These are phyloP conservation scores for Naganishia sp. DNA, from an alignment of 1,284 basidiomycete species.

Conservation along the genomic window DNA sequence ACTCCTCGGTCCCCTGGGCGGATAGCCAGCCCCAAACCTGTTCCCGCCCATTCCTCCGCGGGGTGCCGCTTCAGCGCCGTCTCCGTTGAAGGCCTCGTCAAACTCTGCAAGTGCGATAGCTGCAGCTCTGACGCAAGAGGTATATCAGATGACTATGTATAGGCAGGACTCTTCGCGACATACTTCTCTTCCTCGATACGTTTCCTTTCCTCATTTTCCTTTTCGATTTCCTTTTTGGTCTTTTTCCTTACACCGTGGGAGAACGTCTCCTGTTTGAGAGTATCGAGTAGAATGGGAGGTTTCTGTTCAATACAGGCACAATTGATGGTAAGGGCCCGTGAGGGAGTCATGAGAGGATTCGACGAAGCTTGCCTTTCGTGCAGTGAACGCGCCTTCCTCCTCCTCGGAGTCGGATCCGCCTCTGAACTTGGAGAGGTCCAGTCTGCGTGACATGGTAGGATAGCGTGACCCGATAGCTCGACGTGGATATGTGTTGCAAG, in stretches of 20 bases:
- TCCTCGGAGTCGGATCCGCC: conserved; percentile 49
- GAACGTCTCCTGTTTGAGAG: conserved; percentile 52
- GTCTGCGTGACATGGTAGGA: conserved; percentile 41
- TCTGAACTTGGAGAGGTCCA: conserved; percentile 51
- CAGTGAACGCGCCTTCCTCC: conserved; percentile 39
- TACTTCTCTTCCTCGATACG: conserved; percentile 71
- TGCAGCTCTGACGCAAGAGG: conserved; percentile 43
- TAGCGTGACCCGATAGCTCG: too few relatives aligned
- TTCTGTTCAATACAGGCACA: conserved; percentile 29
- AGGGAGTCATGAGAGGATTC: not conserved
- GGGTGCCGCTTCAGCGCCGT: conserved; percentile 54
- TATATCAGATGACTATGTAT: not conserved
- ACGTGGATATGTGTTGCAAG: too few relatives aligned
- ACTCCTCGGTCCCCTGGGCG: conserved; percentile 32
- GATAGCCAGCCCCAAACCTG: conserved; percentile 30
- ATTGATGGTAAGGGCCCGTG: not conserved
- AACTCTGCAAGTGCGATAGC: conserved; percentile 73
- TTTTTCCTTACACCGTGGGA: conserved; percentile 54
- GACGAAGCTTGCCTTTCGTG: conserved; percentile 39
- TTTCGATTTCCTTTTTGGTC: conserved; percentile 79
- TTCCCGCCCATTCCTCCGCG: conserved; percentile 33
- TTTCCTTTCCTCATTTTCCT: conserved; percentile 78
- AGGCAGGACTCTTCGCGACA: conserved; percentile 19
- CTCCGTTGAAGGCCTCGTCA: conserved; percentile 78
- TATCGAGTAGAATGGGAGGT: conserved; percentile 45